phyloP scores from a whole-genome alignment of 306 rosid genomes.

The Citrullus colocynthis region DNA sequence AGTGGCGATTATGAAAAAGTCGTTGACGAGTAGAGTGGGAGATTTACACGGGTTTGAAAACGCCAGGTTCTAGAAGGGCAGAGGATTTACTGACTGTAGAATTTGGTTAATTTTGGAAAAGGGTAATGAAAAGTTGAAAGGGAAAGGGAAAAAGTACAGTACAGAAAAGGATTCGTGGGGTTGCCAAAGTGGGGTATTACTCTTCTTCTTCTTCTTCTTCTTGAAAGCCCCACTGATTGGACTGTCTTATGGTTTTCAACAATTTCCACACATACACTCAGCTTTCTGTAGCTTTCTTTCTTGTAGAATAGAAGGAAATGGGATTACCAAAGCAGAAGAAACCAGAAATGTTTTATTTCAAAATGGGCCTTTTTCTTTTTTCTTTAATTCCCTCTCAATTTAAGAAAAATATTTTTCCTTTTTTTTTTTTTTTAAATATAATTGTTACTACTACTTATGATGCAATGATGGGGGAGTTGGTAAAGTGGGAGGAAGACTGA shows the following conservation, averaged over 20 bases:
- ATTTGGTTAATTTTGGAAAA: neutral
- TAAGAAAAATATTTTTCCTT: neutral
- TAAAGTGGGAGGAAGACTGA: neutral
- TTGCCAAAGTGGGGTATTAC: neutral
- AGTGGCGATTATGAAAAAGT: slow-evolving; percentile 53
- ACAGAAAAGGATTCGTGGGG: neutral
- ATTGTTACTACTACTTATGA: neutral
- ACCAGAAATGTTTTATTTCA: neutral
- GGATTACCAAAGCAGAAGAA: neutral
- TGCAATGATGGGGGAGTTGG: neutral
- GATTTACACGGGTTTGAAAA: slow-evolving; percentile 77
- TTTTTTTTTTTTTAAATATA: neutral
- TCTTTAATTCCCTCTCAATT: neutral
- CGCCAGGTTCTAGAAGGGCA: slow-evolving; percentile 43
- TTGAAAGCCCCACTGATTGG: neutral
- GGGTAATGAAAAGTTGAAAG: neutral
- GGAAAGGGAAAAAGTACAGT: neutral
- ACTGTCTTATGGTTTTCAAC: neutral
- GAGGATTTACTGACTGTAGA: neutral
- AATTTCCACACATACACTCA: neutral
- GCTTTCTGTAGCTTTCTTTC: neutral
- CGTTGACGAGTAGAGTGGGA: slow-evolving; percentile 46
- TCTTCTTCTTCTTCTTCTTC: neutral
- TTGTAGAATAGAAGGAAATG: neutral
- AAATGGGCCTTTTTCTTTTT: neutral